Evolutionary conservation across 2,329 filamentous ascomycete genomes (phyloP).

Genomic region (Claviceps sp.): DNA sequence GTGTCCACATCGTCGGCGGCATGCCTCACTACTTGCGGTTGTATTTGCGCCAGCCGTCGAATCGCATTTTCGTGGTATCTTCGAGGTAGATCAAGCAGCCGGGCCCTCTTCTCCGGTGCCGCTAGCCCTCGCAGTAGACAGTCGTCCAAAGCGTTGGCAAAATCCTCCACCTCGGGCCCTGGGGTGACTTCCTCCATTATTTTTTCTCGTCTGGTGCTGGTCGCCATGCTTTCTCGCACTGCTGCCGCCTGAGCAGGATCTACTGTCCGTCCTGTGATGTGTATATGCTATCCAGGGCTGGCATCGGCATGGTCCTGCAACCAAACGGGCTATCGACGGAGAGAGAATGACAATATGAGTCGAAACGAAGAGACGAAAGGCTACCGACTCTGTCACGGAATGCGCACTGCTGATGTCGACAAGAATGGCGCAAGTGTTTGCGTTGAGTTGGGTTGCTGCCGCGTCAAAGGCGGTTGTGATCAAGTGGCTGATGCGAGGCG

Average conservation of each 20-base stretch:
- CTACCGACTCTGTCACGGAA: background rate
- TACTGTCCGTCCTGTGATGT: background rate
- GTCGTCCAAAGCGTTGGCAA: constrained; percentile 69
- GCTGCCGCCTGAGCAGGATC: background rate
- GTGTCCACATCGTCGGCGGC: constrained; percentile 37
- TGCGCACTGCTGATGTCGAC: background rate
- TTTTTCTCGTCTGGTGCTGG: constrained; percentile 1
- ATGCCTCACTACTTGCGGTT: constrained; percentile 15
- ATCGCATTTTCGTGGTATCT: constrained; percentile 45
- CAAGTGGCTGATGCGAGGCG: background rate
- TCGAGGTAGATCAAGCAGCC: constrained; percentile 48
- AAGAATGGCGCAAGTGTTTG: background rate
- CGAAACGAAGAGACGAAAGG: background rate
- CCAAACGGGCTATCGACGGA: background rate
- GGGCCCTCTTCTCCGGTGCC: constrained; percentile 43
- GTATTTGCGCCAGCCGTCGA: constrained; percentile 18
- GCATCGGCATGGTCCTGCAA: constrained; percentile 3
- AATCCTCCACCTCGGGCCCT: constrained; percentile 73
- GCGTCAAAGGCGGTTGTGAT: background rate
- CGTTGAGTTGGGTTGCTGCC: background rate
- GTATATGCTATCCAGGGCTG: constrained; percentile 3
- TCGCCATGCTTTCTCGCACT: constrained; percentile 1
- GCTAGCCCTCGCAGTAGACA: constrained; percentile 43
- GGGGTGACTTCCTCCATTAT: constrained; percentile 36
- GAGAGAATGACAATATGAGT: background rate